phyloP scores from a whole-genome alignment of 78 protist species.

The Anaeramoeba flamelloides region DNA sequence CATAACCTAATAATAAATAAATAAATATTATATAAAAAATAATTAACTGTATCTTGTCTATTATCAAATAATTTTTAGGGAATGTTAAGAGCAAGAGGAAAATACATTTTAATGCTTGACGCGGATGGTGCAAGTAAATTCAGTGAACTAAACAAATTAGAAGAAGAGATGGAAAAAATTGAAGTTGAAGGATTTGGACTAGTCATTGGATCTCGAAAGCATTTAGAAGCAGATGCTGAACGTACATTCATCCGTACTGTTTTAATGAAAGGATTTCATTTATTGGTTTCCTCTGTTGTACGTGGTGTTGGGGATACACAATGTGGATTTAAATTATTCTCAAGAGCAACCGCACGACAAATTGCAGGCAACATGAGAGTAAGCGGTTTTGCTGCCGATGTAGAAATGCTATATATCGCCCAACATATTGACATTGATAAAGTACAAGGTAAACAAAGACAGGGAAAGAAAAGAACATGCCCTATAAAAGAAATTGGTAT shows the following conservation, averaged over 20 bases:
- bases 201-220: slow-evolving; percentile 51
- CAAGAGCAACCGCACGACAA: slow-evolving; percentile 23
- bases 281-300: slow-evolving; percentile 21
- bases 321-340: slow-evolving; percentile 46
- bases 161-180: slow-evolving; percentile 12
- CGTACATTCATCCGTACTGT: slow-evolving; percentile 28
- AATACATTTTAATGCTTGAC: slow-evolving; percentile 34
- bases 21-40: too few species aligned
- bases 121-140: slow-evolving; percentile 57
- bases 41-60: too few species aligned
- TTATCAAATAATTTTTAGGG: slow-evolving; percentile 30
- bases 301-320: slow-evolving; percentile 42
- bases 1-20: too few species aligned
- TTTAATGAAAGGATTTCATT: slow-evolving; percentile 40
- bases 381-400: slow-evolving; percentile 47
- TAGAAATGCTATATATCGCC: slow-evolving; percentile 39
- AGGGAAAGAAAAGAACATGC: too few species aligned
- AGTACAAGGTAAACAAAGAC: too few species aligned
- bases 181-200: slow-evolving; percentile 18
- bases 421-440: slow-evolving; percentile 13
- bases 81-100: slow-evolving; percentile 30
- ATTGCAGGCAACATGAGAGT: slow-evolving; percentile 28
- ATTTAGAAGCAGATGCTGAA: slow-evolving; percentile 32
- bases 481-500: slow-evolving; percentile 38
- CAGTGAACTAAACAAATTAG: slow-evolving; percentile 24